A percentile compares a stretch with the other conserved stretches of the same genome.
Conservation (phyloP, 129 eudicot genomes). For the Escallonia herrerae region DNA sequence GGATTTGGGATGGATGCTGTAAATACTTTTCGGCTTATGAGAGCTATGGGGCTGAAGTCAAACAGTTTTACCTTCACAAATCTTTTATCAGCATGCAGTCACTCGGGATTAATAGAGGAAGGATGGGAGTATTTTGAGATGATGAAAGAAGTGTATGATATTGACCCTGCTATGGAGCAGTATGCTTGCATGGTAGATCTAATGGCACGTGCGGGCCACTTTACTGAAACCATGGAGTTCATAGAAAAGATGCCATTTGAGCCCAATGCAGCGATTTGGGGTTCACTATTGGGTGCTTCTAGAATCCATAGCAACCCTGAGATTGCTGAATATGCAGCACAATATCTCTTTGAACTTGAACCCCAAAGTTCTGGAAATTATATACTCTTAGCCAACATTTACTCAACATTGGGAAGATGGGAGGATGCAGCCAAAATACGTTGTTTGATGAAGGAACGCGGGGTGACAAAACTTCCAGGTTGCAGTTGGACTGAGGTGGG, state of each 20-base stretch:
- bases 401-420: constrained; percentile 34
- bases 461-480: constrained; percentile 42
- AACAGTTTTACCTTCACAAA: constrained; percentile 41
- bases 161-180: constrained; percentile 36
- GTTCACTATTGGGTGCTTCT: constrained; percentile 56
- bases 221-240: constrained; percentile 34
- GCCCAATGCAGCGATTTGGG: constrained; percentile 52
- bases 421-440: constrained; percentile 36
- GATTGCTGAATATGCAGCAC: constrained; percentile 38
- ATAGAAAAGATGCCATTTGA: constrained; percentile 39
- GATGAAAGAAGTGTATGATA: constrained; percentile 25
- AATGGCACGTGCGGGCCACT: constrained; percentile 43
- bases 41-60: constrained; percentile 23
- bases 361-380: constrained; percentile 46
- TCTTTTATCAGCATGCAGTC: constrained; percentile 53
- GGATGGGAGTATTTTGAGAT: constrained; percentile 38
- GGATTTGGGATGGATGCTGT: constrained; percentile 39
- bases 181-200: constrained; percentile 53
- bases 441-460: constrained; percentile 40
- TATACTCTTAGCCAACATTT: constrained; percentile 41
- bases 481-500: constrained; percentile 56
- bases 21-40: constrained; percentile 34
- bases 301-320: constrained; percentile 34
- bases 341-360: constrained; percentile 35
- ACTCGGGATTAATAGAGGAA: constrained; percentile 41